Evolutionary conservation across 495 filamentous ascomycete species (phyloP).

Genomic region (Aspergillus coremiiformis): DNA sequence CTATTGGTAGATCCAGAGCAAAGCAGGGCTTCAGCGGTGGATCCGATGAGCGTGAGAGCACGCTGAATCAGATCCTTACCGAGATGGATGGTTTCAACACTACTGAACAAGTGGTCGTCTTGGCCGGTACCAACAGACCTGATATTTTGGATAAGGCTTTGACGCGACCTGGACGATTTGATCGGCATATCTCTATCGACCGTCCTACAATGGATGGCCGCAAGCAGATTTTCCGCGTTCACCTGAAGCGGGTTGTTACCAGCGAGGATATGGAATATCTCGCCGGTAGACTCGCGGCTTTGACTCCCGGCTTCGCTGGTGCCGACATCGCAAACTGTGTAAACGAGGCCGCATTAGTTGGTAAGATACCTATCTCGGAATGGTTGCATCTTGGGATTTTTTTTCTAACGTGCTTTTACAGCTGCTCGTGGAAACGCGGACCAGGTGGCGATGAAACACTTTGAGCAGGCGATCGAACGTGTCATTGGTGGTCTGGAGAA

Average conservation of each 20-base stretch:
- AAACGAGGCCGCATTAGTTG: conserved; percentile 94
- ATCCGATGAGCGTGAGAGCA: conserved; percentile 94
- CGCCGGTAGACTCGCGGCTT: conserved; percentile 75
- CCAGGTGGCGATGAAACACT: conserved; percentile 76
- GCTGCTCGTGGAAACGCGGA: conserved; percentile 75
- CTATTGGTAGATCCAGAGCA: conserved; percentile 82
- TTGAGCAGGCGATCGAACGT: conserved; percentile 95
- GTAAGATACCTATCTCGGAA: conserved; percentile 46
- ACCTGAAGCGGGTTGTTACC: conserved; percentile 87
- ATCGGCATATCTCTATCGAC: conserved; percentile 91
- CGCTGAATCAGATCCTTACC: conserved; percentile 94
- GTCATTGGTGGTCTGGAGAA: conserved; percentile 94
- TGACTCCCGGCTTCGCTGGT: conserved; percentile 94
- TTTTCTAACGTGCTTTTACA: conserved; percentile 37
- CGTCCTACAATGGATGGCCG: conserved; percentile 92
- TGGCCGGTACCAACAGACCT: conserved; percentile 91
- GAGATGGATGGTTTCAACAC: conserved; percentile 99
- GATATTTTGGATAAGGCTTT: conserved; percentile 92
- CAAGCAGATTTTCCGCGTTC: conserved; percentile 91
- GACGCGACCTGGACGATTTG: conserved; percentile 94
- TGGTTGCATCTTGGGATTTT: background rate
- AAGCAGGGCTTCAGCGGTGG: conserved; percentile 74
- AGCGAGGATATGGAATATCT: conserved; percentile 81
- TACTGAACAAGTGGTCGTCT: conserved; percentile 92
- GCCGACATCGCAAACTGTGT: conserved; percentile 98